These are phyloP conservation scores for Fusarium siculi DNA, from an alignment of 2,329 filamentous ascomycete species.

Conservation along the genomic window DNA sequence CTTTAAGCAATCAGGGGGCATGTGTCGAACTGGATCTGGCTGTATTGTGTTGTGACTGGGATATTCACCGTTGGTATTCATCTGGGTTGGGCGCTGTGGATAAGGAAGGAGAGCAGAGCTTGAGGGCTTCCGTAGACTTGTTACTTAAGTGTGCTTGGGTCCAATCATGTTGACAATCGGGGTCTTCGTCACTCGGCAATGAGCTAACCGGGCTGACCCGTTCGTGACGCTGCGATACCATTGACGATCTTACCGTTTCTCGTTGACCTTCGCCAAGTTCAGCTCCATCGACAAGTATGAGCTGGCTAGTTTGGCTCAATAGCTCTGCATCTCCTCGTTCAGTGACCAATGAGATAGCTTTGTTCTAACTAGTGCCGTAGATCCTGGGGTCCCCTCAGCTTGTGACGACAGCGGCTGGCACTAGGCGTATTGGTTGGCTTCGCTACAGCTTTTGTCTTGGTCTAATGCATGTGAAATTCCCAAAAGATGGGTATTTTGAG, in stretches of 20 bases:
- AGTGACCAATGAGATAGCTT: background rate
- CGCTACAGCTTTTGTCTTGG: background rate
- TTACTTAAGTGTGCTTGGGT: rapidly evolving
- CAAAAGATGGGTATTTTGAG: background rate
- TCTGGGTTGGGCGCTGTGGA: background rate
- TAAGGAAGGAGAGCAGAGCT: background rate
- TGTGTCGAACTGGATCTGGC: background rate
- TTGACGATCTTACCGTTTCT: background rate
- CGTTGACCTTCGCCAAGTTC: background rate
- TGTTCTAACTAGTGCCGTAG: rapidly evolving
- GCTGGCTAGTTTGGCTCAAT: background rate
- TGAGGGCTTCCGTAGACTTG: background rate
- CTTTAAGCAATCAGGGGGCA: background rate
- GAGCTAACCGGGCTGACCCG: background rate
- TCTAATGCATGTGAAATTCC: background rate
- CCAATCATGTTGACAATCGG: rapidly evolving
- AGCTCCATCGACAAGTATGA: background rate
- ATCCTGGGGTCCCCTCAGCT: background rate
- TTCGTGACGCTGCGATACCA: background rate
- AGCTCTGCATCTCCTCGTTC: background rate
- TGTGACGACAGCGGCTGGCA: background rate
- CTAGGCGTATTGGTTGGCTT: background rate
- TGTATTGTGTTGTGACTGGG: background rate
- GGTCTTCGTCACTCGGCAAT: too few relatives aligned
- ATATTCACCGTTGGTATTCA: background rate